Base-by-base conservation (phyloP, 2,329 filamentous ascomycete species). In the Pseudogymnoascus sp. region DNA sequence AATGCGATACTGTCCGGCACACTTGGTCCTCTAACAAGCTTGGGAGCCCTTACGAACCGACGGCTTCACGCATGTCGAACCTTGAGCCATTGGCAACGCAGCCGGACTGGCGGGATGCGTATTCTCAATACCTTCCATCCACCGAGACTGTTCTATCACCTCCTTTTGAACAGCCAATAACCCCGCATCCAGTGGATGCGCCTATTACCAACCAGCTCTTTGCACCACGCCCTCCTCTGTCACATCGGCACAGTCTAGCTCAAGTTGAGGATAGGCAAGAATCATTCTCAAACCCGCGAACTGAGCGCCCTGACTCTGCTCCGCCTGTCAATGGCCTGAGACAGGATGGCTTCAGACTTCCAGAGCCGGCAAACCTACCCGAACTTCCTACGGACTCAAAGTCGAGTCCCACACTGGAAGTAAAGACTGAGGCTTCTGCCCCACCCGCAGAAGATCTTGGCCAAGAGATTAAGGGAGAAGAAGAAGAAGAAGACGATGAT, bases 11-110 rank as follows among this genome's bases (percentile, higher is more conserved):
- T 68, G 71, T 70, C 71, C 70, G 72, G 71, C 72, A 73, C 65
- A 72, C 70, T 72, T 74, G 73, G 73, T 71, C 71, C 70, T 71
- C 71, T 68, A 72, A 69, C 63, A 74, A 74, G 69, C 70, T 74
- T 64, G 71, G 72, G 64, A 69, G 68, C 61, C 68, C 71, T 64
- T 71, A 72, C 63, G 66, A 70, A 67, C 64, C 69, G 59, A 67
- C 68, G 63, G 73, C 72, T 69, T 69, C 72, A 69, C 73, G 73
- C 67, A 74, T 74, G 73, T 73, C 73, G 71, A 74, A 73, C 70
- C 72, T 73, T 65, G 73, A 74, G 29, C 66, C 70, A 67, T 66
- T 73, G 62, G 56, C 70, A 61, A 67, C 71, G 66, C 73, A 74
- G 70, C 70, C 70, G 67, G 72, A 74, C 68, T 74, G 73, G 73